Evolutionary conservation across 805 yeast genomes (phyloP), one percentile per base, ranked within the genome.

Genomic region (Nadsonia fulvescens): DNA sequence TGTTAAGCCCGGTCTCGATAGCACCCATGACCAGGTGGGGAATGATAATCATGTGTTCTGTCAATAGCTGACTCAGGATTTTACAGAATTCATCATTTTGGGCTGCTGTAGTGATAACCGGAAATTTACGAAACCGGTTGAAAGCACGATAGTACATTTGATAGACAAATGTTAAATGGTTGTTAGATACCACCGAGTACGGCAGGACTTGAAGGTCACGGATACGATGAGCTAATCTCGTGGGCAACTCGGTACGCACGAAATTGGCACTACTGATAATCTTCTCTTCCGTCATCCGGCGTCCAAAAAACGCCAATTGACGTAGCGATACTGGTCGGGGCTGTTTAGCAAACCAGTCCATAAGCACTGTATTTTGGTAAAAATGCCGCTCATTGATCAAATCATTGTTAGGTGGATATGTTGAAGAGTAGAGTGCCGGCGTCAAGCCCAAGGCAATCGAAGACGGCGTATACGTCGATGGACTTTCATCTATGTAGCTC

Each of bases 1-100:
- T 48, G 5, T 61, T 46, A 18, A 73, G 67, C 8, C 76, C 66
- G 34, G 72, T 72, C 40, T 86, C 95, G 24, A 82, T 54, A 1
- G 92, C 81, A 2, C 96, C 96, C 82, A 82, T 77, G 59, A 86
- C 75, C 32, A 83, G 56, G 46, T 83, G 86, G 1, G 95, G 89
- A 32, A 86, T 57, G 35, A 81, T 77, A 29, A 74, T 54, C 25
- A 81, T 61, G 50, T 86, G 93, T 46, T 74, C 81, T 14, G 61
- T 59, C 37, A 86, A 53, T 34, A 82, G 63, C 16, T 61, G 56
- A 14, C 65, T 59, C 30, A 83, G 53, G 28, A 68, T 61, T 14
- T 56, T 54, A 43, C 91, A 73, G 46, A 86, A 83, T 36, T 50
- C 51, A 20, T 66, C 70, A 44, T 86, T 86, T 28, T 81, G 93